phyloP scores from a whole-genome alignment of 306 rosid genomes.

The Prunus mira region DNA sequence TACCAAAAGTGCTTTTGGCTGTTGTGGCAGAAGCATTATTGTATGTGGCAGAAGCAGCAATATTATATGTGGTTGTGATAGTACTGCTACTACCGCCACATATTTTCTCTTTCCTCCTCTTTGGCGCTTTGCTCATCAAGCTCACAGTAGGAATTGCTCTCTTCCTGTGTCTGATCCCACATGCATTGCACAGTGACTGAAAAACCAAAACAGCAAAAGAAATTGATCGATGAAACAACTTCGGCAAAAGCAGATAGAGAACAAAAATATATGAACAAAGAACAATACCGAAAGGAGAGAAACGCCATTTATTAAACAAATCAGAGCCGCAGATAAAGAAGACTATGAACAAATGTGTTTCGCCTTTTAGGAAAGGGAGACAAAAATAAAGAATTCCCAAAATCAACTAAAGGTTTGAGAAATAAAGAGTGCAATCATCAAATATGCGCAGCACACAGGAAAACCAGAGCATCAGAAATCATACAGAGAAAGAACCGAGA shows the following conservation, averaged over 20 bases:
- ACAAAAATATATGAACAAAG: background rate
- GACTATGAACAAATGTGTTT: background rate
- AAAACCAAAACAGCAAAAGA: background rate
- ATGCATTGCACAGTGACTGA: slow-evolving; percentile 89
- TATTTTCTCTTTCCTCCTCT: slow-evolving; percentile 31
- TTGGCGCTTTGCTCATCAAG: slow-evolving; percentile 26
- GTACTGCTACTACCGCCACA: background rate
- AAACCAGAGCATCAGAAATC: background rate
- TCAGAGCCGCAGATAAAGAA: too few relatives aligned
- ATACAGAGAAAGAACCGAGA: background rate
- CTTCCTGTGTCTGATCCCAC: slow-evolving; percentile 78
- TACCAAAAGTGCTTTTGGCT: background rate
- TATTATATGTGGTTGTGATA: background rate
- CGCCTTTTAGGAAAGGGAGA: background rate
- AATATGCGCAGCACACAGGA: background rate
- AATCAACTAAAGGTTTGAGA: background rate
- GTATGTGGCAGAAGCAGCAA: background rate
- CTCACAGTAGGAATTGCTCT: slow-evolving; percentile 35
- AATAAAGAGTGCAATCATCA: background rate
- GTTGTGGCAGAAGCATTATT: background rate
- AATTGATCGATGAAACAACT: background rate
- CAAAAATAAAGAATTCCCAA: too few relatives aligned
- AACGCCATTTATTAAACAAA: background rate
- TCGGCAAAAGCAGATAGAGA: background rate
- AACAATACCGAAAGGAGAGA: background rate